Evolutionary conservation across 345 rosid genomes (phyloP).

Genomic region (Camelina laxa): DNA sequence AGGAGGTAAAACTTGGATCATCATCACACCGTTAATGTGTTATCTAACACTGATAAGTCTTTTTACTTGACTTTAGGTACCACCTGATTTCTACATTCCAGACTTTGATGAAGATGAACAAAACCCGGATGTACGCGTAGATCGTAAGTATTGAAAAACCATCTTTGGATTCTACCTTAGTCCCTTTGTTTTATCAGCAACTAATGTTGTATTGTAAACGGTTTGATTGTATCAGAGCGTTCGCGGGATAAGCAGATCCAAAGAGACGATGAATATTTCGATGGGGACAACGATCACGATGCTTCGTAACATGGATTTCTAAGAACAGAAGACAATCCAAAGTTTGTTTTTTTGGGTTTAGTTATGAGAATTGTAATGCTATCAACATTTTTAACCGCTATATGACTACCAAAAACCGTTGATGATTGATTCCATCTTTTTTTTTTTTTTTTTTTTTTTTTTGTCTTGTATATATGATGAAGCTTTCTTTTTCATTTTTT

Average conservation of each 20-base stretch:
- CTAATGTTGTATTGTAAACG: neutral
- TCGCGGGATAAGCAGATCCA: slow-evolving; percentile 86
- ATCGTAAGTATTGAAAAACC: slow-evolving; percentile 62
- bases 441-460: no score
- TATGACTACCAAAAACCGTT: neutral
- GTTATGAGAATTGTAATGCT: slow-evolving; percentile 14
- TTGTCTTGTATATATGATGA: no score
- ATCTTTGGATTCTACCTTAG: neutral
- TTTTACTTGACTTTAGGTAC: slow-evolving; percentile 57
- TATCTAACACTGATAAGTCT: neutral
- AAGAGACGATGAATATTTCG: slow-evolving; percentile 85
- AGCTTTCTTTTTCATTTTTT: no score
- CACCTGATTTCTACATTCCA: slow-evolving; percentile 93
- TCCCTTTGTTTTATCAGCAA: neutral
- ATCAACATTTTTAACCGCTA: neutral
- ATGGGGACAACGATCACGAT: slow-evolving; percentile 87
- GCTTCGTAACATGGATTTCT: slow-evolving; percentile 51
- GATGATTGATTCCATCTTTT: neutral
- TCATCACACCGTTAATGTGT: neutral
- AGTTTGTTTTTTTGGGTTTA: neutral
- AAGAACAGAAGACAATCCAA: neutral
- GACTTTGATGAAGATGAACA: slow-evolving; percentile 92
- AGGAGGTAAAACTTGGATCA: slow-evolving; percentile 65
- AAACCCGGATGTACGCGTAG: slow-evolving; percentile 82
- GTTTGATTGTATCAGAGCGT: slow-evolving; percentile 62